Conservation (phyloP, 1,284 basidiomycete genomes). For the Malassezia slooffiae region DNA sequence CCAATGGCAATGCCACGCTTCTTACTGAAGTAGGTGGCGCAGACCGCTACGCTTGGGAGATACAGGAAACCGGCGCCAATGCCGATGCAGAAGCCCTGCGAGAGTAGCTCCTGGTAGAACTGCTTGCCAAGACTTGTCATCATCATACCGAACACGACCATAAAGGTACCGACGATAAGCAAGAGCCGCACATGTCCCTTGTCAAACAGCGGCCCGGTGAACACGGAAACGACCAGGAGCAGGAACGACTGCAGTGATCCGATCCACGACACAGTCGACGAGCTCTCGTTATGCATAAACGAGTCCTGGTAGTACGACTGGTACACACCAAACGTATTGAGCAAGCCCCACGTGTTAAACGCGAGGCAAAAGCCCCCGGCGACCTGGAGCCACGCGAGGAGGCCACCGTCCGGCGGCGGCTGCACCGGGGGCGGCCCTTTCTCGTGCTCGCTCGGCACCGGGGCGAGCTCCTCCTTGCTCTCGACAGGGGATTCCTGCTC, state of each 20-base stretch:
- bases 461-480: no score
- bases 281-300: constrained; percentile 16
- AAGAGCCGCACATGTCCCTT: constrained; percentile 6
- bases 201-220: constrained; percentile 27
- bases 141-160: constrained; percentile 27
- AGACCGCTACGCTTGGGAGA: constrained; percentile 16
- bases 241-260: constrained; percentile 28
- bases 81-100: constrained; percentile 24
- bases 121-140: constrained; percentile 29
- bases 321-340: constrained; percentile 28
- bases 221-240: constrained; percentile 19
- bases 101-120: constrained; percentile 33
- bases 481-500: no score
- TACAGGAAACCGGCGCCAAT: constrained; percentile 25
- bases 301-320: constrained; percentile 23
- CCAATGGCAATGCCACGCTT: constrained; percentile 23
- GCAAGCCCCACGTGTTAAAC: constrained; percentile 26
- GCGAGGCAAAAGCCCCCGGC: constrained; percentile 23
- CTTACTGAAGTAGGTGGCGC: constrained; percentile 20
- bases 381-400: constrained; percentile 25
- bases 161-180: constrained; percentile 16
- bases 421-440: no score
- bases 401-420: constrained; percentile 32
- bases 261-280: constrained; percentile 25
- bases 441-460: no score